phyloP scores from a whole-genome alignment of 208 protist genomes.

The Trypanosoma congolense region DNA sequence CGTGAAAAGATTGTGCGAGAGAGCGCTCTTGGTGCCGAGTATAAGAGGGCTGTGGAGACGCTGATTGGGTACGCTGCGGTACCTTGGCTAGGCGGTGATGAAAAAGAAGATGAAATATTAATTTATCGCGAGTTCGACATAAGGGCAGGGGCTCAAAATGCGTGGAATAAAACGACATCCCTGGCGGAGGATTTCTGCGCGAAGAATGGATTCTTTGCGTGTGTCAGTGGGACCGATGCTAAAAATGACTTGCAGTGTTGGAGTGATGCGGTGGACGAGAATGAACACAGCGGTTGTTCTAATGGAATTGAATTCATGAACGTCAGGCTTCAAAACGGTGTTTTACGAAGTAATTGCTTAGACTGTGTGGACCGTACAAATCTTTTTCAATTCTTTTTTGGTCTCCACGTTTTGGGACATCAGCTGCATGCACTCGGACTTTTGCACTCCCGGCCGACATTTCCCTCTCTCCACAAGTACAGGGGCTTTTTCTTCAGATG shows the following conservation, averaged over 20 bases:
- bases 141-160: conserved; percentile 39
- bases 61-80: conserved; percentile 43
- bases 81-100: not conserved
- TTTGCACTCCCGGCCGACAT: conserved; percentile 37
- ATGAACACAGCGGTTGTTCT: not conserved
- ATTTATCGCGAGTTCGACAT: conserved; percentile 86
- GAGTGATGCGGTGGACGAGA: conserved; percentile 1
- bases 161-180: conserved; percentile 71
- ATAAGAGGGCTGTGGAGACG: conserved; percentile 44
- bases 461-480: conserved; percentile 33
- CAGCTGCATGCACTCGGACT: conserved; percentile 56
- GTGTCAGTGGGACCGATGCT: too few relatives aligned
- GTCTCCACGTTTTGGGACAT: conserved; percentile 62
- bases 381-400: conserved; percentile 92
- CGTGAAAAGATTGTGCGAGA: conserved; percentile 88
- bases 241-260: too few relatives aligned
- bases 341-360: conserved; percentile 96
- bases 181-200: conserved; percentile 39
- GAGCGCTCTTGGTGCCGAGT: conserved; percentile 65
- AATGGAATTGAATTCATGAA: not conserved
- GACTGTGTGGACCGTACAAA: conserved; percentile 98
- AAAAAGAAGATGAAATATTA: conserved; percentile 39
- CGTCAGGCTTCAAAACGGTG: conserved; percentile 67
- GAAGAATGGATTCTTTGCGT: conserved; percentile 51
- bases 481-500: conserved; percentile 67